Base-by-base conservation (phyloP, 2,329 filamentous ascomycete genomes). In the Trichoderma gracile region DNA sequence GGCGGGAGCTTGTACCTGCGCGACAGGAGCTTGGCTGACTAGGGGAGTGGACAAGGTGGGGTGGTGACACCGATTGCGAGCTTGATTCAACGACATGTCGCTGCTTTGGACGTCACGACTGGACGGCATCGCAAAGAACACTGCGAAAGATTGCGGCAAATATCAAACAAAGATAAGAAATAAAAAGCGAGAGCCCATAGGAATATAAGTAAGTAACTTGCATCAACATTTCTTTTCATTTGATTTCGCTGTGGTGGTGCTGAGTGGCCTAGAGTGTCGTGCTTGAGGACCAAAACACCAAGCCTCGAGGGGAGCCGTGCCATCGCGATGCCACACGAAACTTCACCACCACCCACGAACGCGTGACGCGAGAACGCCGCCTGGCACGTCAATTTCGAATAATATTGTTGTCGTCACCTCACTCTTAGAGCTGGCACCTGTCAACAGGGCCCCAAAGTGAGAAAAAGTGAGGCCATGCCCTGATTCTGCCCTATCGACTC, bases 31-130 rank as follows among this genome's bases (percentile, higher is more conserved):
- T 53, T 53, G 58, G 33, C 33, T 38, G 33, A 54, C 42, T 46
- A 38, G 58, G 19, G 38, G 25, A 54, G 58, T 62, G 58, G 58
- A n/a, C n/a, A n/a, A n/a, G n/a, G n/a, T n/a, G n/a, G 55, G 58
- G 58, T 3, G 12, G 33, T 46, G 27, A 19, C 49, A 62, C 58
- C 45, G 58, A 40, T 40, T 40, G 60, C 60, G 33, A 63, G 60
- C 50, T 62, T 62, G 58, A 62, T 62, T 62, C 49, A 62, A 62
- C 58, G 58, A 62, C 58, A 62, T 62, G 58, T 40, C 58, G 52
- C 23, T 30, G 25, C 33, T 23, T 10, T 38, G 10, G 40, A 38
- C 42, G 25, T 19, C 47, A 33, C 25, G n/a, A 42, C 33, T 38
- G 40, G 58, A 46, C 40, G 52, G 30, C 23, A 43, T 2, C 33